Percentiles rank a stretch among this genome's conserved stretches.
Conservation (phyloP, 2,329 filamentous ascomycete species). For the Trichoderma sp. region DNA sequence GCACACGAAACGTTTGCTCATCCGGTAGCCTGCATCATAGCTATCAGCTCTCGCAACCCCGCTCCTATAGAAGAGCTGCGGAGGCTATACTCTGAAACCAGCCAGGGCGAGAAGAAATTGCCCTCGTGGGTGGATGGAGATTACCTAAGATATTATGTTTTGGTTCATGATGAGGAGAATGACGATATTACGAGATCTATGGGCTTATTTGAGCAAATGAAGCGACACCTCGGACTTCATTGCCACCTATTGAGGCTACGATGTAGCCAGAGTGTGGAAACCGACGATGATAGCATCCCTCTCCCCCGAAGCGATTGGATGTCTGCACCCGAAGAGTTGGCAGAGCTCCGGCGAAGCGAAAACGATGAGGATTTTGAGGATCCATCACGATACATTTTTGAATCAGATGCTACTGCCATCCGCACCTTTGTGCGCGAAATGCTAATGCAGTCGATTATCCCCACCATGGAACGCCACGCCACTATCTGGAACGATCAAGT, state of each 20-base stretch:
- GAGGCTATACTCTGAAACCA: conserved; percentile 83
- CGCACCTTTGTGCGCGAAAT: conserved; percentile 90
- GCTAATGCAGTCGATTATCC: conserved; percentile 91
- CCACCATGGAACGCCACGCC: conserved; percentile 92
- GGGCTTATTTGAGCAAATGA: conserved; percentile 96
- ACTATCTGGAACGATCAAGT: conserved; percentile 97
- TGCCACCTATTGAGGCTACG: conserved; percentile 88
- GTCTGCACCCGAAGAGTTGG: conserved; percentile 81
- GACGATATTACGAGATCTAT: conserved; percentile 92
- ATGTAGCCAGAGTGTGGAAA: conserved; percentile 81
- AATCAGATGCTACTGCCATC: conserved; percentile 87
- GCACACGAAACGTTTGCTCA: conserved; percentile 94
- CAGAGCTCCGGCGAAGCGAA: conserved; percentile 70
- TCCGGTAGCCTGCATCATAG: conserved; percentile 91
- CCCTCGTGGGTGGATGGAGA: conserved; percentile 89
- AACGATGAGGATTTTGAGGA: conserved; percentile 70
- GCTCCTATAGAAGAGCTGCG: conserved; percentile 85
- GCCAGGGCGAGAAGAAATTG: conserved; percentile 70
- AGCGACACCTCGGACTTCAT: conserved; percentile 93
- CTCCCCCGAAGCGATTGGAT: conserved; percentile 87
- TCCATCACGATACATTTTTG: conserved; percentile 79
- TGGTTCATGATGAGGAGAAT: conserved; percentile 94
- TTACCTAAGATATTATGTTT: conserved; percentile 92
- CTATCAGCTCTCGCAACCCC: conserved; percentile 86
- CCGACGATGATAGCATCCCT: conserved; percentile 86